phyloP scores from a whole-genome alignment of 257 asterid genomes.

The Salvia hispanica region DNA sequence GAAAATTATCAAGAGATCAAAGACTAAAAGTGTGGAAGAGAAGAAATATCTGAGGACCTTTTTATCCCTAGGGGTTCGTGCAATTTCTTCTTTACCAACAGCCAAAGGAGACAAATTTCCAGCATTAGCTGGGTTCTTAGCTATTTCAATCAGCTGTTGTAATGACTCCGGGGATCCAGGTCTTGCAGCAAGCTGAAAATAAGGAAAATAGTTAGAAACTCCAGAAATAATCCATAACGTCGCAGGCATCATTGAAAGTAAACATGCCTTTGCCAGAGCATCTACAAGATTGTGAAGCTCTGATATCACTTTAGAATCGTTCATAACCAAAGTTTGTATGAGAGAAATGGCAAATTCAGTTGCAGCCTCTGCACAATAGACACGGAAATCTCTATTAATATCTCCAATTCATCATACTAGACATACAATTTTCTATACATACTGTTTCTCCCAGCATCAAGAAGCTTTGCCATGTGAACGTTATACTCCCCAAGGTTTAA shows the following conservation, averaged over 20 bases:
- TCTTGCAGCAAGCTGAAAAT: conserved; percentile 84
- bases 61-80: conserved; percentile 62
- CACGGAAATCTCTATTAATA: conserved; percentile 25
- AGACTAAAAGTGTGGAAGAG: neutral
- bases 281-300: conserved; percentile 93
- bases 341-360: conserved; percentile 89
- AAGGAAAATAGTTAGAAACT: conserved; percentile 34
- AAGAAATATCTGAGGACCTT: conserved; percentile 49
- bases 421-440: conserved; percentile 38
- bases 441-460: conserved; percentile 97
- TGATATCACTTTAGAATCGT: conserved; percentile 70
- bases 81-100: conserved; percentile 65
- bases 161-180: conserved; percentile 97
- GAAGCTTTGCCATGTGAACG: conserved; percentile 94
- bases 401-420: conserved; percentile 16
- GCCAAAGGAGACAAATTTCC: conserved; percentile 52
- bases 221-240: neutral
- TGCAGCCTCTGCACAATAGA: conserved; percentile 75
- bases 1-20: neutral
- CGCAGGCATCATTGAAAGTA: conserved; percentile 23
- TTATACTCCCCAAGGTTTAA: conserved; percentile 89
- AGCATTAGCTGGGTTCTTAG: conserved; percentile 71
- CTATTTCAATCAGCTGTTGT: conserved; percentile 90
- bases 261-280: conserved; percentile 79
- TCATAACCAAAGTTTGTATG: conserved; percentile 61